A percentile compares a stretch with the other conserved stretches of the same genome.
phyloP scores from a whole-genome alignment of 1,139 yeast species.

The Nakaseomyces bracarensis region DNA sequence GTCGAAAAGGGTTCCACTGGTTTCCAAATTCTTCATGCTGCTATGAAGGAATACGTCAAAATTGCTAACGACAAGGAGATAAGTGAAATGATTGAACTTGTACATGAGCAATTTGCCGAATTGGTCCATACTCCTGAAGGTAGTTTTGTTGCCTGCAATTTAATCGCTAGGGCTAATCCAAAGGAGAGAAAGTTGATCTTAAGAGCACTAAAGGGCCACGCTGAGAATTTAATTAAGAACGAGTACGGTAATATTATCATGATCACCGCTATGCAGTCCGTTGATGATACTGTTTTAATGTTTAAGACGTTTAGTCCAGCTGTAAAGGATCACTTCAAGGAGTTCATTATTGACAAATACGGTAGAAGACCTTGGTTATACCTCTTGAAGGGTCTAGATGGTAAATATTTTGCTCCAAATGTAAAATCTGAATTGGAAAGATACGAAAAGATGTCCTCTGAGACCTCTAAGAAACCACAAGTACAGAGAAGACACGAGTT shows the following conservation, averaged over 20 bases:
- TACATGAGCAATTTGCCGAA: slow-evolving; percentile 87
- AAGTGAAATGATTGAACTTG: slow-evolving; percentile 72
- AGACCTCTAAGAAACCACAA: slow-evolving; percentile 81
- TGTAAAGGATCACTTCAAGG: slow-evolving; percentile 49
- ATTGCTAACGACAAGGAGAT: slow-evolving; percentile 61
- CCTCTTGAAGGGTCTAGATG: slow-evolving; percentile 68
- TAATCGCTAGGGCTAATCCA: slow-evolving; percentile 77
- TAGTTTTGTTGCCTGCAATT: slow-evolving; percentile 74
- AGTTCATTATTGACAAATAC: slow-evolving; percentile 59
- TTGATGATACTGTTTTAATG: slow-evolving; percentile 86
- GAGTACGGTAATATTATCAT: slow-evolving; percentile 82
- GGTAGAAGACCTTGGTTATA: slow-evolving; percentile 87
- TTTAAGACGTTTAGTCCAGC: slow-evolving; percentile 62
- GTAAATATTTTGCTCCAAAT: slow-evolving; percentile 72
- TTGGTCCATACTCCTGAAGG: slow-evolving; percentile 95
- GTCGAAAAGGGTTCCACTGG: slow-evolving; percentile 96
- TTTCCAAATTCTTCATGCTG: slow-evolving; percentile 92
- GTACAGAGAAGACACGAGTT: slow-evolving; percentile 68
- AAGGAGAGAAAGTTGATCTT: slow-evolving; percentile 82
- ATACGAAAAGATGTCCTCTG: slow-evolving; percentile 58
- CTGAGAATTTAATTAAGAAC: slow-evolving; percentile 63
- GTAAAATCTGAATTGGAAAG: slow-evolving; percentile 51
- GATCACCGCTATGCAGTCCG: slow-evolving; percentile 71
- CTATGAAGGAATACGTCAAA: slow-evolving; percentile 79
- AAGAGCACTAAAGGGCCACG: slow-evolving; percentile 66